Evolutionary conservation across 495 filamentous ascomycete genomes (phyloP).

Genomic region (Penicillium alfredii): DNA sequence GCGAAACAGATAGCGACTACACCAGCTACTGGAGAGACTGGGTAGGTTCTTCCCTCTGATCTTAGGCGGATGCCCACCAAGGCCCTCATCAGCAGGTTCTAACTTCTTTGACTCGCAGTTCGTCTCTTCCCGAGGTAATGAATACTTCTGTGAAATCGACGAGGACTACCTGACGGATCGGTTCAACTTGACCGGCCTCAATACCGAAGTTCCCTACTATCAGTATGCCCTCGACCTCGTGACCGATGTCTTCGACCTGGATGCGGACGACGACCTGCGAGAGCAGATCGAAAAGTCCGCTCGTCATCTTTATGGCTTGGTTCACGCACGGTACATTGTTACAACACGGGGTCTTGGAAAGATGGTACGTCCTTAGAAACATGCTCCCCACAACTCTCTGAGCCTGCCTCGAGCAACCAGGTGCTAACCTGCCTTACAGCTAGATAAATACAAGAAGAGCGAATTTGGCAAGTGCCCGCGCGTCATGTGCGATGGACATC

Average conservation of each 20-base stretch:
- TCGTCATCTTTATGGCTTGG: constrained; percentile 89
- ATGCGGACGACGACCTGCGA: constrained; percentile 96
- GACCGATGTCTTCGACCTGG: constrained; percentile 98
- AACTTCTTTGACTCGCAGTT: constrained; percentile 55
- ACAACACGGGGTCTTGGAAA: constrained; percentile 90
- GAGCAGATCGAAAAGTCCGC: constrained; percentile 98
- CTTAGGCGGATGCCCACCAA: neutral
- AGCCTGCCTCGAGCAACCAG: too few species aligned
- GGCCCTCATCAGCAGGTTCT: neutral
- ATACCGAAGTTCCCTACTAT: constrained; percentile 97
- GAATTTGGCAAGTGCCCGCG: constrained; percentile 98
- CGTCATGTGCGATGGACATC: constrained; percentile 85
- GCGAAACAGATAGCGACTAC: constrained; percentile 97
- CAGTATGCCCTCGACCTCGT: constrained; percentile 98
- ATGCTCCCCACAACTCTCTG: neutral
- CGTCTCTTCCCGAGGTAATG: constrained; percentile 93
- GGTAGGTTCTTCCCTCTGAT: constrained; percentile 54
- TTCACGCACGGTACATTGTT: constrained; percentile 96
- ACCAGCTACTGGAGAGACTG: constrained; percentile 99
- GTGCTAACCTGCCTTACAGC: constrained; percentile 44
- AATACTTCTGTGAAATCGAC: constrained; percentile 99
- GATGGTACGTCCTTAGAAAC: constrained; percentile 60
- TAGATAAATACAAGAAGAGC: constrained; percentile 97
- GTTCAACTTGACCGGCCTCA: constrained; percentile 96
- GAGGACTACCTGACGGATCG: constrained; percentile 98